Conservation (phyloP, 148 eudicot genomes). For the Oxyria digyna region DNA sequence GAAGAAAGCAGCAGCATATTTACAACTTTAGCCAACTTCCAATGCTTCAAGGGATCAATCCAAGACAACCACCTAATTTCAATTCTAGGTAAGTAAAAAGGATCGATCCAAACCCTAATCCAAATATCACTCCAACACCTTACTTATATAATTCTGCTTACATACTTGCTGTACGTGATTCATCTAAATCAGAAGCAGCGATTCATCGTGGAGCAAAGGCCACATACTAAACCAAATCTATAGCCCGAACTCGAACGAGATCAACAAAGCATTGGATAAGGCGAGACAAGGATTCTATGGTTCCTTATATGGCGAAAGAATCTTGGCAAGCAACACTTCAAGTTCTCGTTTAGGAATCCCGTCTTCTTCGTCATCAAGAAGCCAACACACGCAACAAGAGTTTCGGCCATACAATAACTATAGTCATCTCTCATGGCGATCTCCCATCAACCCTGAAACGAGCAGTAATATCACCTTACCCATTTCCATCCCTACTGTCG, state of each 20-base stretch:
- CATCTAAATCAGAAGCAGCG: background rate
- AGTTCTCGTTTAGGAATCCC: background rate
- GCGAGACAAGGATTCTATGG: constrained; percentile 8
- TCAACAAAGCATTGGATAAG: constrained; percentile 1
- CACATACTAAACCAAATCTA: background rate
- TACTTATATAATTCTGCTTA: background rate
- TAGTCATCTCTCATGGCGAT: background rate
- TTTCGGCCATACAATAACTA: background rate
- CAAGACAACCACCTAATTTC: background rate
- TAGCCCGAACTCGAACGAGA: background rate
- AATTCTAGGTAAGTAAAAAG: background rate
- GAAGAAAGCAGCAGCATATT: constrained; percentile 7
- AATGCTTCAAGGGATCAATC: constrained; percentile 9
- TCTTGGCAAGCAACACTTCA: background rate
- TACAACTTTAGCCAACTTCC: constrained; percentile 11
- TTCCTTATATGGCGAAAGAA: background rate
- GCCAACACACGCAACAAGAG: background rate
- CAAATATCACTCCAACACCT: background rate
- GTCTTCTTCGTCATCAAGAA: background rate
- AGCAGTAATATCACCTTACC: background rate
- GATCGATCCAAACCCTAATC: background rate
- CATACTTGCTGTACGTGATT: background rate
- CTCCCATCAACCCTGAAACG: background rate
- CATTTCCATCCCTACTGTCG: background rate
- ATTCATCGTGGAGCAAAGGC: background rate